Evolutionary conservation across 106 monocot species (phyloP).

Genomic region (Iris macrosiphon): DNA sequence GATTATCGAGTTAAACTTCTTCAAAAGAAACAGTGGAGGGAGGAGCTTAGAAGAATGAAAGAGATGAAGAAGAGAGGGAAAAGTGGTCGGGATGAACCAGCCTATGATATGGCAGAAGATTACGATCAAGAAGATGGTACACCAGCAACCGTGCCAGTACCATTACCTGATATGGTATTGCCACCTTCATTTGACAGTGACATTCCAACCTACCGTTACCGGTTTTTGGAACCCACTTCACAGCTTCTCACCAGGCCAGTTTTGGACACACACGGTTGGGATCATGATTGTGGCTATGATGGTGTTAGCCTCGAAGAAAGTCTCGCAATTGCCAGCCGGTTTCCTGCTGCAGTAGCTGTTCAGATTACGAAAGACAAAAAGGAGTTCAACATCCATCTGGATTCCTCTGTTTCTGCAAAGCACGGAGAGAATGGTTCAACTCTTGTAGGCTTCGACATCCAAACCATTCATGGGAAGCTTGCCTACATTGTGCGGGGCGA

Average conservation of each 20-base stretch:
- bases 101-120: conserved; percentile 60
- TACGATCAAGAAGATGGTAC: conserved; percentile 67
- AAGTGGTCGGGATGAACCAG: conserved; percentile 9
- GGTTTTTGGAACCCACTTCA: conserved; percentile 85
- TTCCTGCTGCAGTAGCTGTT: conserved; percentile 40
- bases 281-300: conserved; percentile 83
- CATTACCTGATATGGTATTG: conserved; percentile 87
- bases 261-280: conserved; percentile 58
- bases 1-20: conserved; percentile 82
- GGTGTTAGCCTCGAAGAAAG: conserved; percentile 74
- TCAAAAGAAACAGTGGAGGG: conserved; percentile 82
- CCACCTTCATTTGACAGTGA: conserved; percentile 89
- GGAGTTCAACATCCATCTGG: conserved; percentile 77
- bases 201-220: conserved; percentile 65
- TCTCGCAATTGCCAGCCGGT: conserved; percentile 41
- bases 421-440: conserved; percentile 69
- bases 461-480: conserved; percentile 64
- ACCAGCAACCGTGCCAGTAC: conserved; percentile 69
- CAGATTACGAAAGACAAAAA: conserved; percentile 94
- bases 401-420: conserved; percentile 68
- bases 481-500: conserved; percentile 62
- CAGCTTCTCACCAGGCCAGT: conserved; percentile 73
- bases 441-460: conserved; percentile 75
- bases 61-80: conserved; percentile 65
- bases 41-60: conserved; percentile 54